Percentiles rank a stretch among this genome's conserved stretches.
Evolutionary conservation across 345 rosid species (phyloP).

Genomic region (Theobroma cacao): DNA sequence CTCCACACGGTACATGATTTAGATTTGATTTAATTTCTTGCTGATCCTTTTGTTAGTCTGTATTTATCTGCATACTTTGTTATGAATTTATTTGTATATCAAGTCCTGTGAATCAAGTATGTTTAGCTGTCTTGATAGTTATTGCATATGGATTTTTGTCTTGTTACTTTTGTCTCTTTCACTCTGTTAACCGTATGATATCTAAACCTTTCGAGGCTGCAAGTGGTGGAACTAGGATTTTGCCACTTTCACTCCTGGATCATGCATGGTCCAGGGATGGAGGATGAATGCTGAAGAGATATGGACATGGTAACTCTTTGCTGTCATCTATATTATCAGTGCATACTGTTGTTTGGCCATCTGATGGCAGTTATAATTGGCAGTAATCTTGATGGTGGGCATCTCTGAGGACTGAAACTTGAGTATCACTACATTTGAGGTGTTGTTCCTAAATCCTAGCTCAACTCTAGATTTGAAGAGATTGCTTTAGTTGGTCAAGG

Average conservation of each 20-base stretch:
- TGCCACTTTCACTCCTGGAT: constrained; percentile 16
- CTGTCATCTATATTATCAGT: constrained; percentile 20
- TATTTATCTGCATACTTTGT: not conserved
- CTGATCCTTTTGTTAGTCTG: not conserved
- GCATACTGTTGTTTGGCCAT: constrained; percentile 27
- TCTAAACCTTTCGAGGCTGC: constrained; percentile 11
- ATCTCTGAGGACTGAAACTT: constrained; percentile 25
- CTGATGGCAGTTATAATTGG: constrained; percentile 36
- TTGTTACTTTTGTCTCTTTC: not conserved
- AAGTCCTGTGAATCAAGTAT: not conserved
- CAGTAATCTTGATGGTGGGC: constrained; percentile 32
- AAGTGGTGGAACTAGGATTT: constrained; percentile 1
- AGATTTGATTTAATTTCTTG: not conserved
- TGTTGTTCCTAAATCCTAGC: constrained; percentile 14
- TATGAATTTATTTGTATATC: not conserved
- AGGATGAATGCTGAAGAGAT: no score
- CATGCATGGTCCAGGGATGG: no score
- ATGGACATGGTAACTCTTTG: no score
- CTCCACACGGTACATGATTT: constrained; percentile 61
- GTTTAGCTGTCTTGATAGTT: not conserved
- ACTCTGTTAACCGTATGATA: constrained; percentile 5
- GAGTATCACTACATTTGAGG: constrained; percentile 22
- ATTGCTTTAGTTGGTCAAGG: constrained; percentile 18
- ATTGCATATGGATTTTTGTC: not conserved
- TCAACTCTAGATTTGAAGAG: constrained; percentile 21